phyloP scores from a whole-genome alignment of 352 stramenopile genomes.

The Globisporangium perplexum region DNA sequence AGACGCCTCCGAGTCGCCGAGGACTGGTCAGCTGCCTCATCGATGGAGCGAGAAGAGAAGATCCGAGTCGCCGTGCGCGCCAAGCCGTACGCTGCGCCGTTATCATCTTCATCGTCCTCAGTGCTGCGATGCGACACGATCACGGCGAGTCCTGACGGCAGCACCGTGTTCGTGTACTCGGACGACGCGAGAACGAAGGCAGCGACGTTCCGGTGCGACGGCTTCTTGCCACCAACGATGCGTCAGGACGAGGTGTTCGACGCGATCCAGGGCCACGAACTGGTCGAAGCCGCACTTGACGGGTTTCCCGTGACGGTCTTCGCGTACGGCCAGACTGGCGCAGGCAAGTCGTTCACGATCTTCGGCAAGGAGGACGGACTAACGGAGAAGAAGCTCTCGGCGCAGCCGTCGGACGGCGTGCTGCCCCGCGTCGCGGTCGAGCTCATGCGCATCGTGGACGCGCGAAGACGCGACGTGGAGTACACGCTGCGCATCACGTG shows the following conservation, averaged over 20 bases:
- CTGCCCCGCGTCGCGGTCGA: constrained; percentile 40
- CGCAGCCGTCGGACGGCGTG: constrained; percentile 39
- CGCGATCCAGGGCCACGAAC: constrained; percentile 27
- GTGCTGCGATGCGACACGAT: constrained; percentile 23
- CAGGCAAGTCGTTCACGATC: constrained; percentile 72
- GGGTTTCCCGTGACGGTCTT: constrained; percentile 73
- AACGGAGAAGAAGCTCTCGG: constrained; percentile 20
- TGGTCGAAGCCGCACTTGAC: constrained; percentile 48
- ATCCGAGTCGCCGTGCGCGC: constrained; percentile 65
- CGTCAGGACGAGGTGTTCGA: constrained; percentile 55
- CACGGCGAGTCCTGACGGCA: constrained; percentile 25
- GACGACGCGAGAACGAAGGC: constrained; percentile 24
- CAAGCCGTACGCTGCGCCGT: constrained; percentile 20
- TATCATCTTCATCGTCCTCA: neutral
- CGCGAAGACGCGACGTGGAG: constrained; percentile 25
- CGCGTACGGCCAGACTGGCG: constrained; percentile 67
- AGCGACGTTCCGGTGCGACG: constrained; percentile 61
- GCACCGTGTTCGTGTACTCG: constrained; percentile 39
- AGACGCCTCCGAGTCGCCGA: no score
- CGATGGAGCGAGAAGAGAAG: constrained; percentile 55
- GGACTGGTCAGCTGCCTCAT: no score
- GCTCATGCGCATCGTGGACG: constrained; percentile 48
- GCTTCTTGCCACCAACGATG: constrained; percentile 31
- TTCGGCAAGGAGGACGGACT: constrained; percentile 52
- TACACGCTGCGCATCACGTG: constrained; percentile 64